Base-by-base conservation (phyloP, 2,329 filamentous ascomycete genomes). In the Fusarium decemcellulare region DNA sequence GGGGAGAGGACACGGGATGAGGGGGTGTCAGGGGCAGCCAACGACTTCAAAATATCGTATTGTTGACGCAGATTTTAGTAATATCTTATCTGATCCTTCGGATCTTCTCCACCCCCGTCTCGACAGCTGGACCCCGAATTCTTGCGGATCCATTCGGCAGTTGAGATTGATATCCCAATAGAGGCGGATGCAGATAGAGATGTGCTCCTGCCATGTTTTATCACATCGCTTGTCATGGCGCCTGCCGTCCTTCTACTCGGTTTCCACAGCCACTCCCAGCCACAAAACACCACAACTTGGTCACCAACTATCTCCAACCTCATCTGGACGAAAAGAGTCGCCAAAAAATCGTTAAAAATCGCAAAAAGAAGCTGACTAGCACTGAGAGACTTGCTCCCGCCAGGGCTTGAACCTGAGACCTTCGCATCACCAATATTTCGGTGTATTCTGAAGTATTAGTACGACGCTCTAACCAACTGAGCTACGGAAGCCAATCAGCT, bases 391-490 rank as follows among this genome's bases (percentile, higher is more conserved):
- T 11, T 59, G 72, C 72, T 74, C 70, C 72, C 72, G 68, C 72
- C 72, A 72, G 72, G 72, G 72, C 72, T 74, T 74, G 72, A 74
- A 74, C 72, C 72, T 70, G 72, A 73, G 72, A 72, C 72, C 72
- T 72, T 72, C 72, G 72, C 72, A 74, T 74, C 30, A 74, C 72
- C 53, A 63, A 68, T 30, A 63, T 40, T 72, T 60, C 37, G 60
- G 11, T 10, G 43, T 42, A 52, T 42, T 36, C 54, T 55, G 57
- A 54, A 72, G 64, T 74, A 73, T 74, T 73, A 74, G 72, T 74
- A 74, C 72, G 72, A 74, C 70, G 72, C 72, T 74, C 72, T 74
- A 74, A 74, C 72, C 70, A 74, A 74, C 72, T 74, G 72, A 74
- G 72, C 72, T 74, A 74, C 68, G 72, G 72, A 74, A 74, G 72